Evolutionary conservation across 2,329 filamentous ascomycete species (phyloP).

Genomic region (Reticulascus tulasneorum): DNA sequence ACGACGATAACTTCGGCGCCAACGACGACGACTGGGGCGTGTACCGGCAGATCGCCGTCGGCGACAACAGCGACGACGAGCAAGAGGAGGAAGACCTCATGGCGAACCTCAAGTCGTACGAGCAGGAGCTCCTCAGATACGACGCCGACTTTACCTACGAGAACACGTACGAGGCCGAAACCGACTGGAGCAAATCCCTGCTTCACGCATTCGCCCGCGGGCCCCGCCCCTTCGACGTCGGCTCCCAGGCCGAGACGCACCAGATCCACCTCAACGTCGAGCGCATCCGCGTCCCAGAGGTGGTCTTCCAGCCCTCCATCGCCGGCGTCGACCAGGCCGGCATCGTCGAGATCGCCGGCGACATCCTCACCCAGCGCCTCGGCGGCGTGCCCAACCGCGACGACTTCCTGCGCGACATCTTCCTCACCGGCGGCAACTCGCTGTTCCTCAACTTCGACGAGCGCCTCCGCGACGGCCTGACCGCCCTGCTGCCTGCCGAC

Average conservation of each 20-base stretch:
- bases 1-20: constrained; percentile 94
- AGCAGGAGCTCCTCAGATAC: constrained; percentile 79
- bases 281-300: constrained; percentile 88
- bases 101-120: constrained; percentile 68
- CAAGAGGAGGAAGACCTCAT: constrained; percentile 88
- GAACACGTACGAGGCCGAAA: constrained; percentile 85
- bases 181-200: constrained; percentile 90
- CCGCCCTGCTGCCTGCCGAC: constrained; percentile 66
- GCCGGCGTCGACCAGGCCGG: constrained; percentile 92
- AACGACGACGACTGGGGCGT: constrained; percentile 98
- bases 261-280: constrained; percentile 97
- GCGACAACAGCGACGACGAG: constrained; percentile 77
- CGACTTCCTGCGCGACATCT: constrained; percentile 78
- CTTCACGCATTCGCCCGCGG: constrained; percentile 88
- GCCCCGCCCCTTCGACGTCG: constrained; percentile 77
- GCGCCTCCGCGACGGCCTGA: constrained; percentile 68
- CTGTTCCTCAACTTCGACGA: constrained; percentile 85
- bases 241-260: constrained; percentile 73
- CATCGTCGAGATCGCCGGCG: constrained; percentile 84
- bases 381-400: constrained; percentile 53
- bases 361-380: constrained; percentile 83
- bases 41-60: constrained; percentile 86
- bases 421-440: constrained; percentile 90
- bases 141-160: constrained; percentile 90
- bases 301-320: constrained; percentile 88